Evolutionary conservation across 352 stramenopile genomes (phyloP).

Genomic region (Blastocystis sp.): DNA sequence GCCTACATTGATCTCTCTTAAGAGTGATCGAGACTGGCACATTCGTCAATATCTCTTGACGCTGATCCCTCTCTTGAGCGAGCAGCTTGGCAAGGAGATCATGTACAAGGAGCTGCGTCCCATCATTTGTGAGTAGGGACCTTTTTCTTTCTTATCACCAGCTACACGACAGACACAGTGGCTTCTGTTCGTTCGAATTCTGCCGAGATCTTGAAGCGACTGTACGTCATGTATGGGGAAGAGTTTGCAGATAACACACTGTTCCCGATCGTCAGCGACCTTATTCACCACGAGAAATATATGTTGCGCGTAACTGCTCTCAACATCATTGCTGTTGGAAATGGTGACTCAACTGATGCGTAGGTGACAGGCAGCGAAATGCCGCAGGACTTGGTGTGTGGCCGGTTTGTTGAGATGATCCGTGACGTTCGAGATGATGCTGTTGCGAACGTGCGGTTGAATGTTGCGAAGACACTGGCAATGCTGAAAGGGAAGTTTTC

Average conservation of each 20-base stretch:
- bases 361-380: neutral
- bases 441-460: constrained; percentile 13
- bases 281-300: constrained; percentile 45
- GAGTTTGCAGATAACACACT: constrained; percentile 28
- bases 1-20: neutral
- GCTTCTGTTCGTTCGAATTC: neutral
- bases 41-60: neutral
- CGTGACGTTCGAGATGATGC: neutral
- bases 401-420: neutral
- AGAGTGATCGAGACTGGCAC: constrained; percentile 7
- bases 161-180: constrained; percentile 29
- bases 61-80: neutral
- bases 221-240: constrained; percentile 6
- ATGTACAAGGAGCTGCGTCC: constrained; percentile 1
- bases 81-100: neutral
- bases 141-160: neutral
- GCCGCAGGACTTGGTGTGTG: neutral
- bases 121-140: neutral
- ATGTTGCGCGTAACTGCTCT: constrained; percentile 15
- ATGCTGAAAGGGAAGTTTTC: constrained; percentile 9
- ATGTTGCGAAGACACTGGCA: neutral
- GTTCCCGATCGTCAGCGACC: neutral
- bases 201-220: neutral
- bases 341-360: neutral
- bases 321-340: neutral